These are phyloP conservation scores for Plantago elongata DNA, from an alignment of 257 asterid species.

Conservation along the genomic window DNA sequence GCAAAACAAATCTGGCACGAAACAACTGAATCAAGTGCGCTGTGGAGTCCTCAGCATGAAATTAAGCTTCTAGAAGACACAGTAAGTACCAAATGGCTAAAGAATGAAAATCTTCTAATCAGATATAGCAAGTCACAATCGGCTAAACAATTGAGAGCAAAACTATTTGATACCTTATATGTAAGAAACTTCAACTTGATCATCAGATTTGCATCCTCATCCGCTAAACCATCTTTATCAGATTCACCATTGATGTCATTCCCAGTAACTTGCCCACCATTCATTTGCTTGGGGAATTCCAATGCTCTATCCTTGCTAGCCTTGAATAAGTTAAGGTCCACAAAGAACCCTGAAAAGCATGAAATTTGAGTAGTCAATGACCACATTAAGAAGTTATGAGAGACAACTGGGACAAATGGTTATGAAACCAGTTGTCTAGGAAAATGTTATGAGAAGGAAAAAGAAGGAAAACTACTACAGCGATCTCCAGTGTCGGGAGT, in stretches of 20 bases:
- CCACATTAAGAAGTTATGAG: no score
- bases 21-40: constrained; percentile 7
- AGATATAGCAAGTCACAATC: neutral
- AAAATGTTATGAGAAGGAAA: no score
- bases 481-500: no score
- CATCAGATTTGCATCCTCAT: constrained; percentile 99
- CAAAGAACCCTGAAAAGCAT: constrained; percentile 64
- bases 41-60: neutral
- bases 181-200: constrained; percentile 93
- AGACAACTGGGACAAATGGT: no score
- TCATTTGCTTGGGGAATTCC: constrained; percentile 34
- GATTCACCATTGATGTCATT: constrained; percentile 31
- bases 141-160: constrained; percentile 12
- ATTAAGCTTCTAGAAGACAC: constrained; percentile 1
- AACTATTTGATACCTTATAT: constrained; percentile 59
- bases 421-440: no score
- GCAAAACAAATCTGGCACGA: neutral
- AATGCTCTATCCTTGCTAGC: constrained; percentile 42
- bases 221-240: constrained; percentile 58
- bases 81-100: neutral
- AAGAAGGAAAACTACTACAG: no score
- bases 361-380: neutral
- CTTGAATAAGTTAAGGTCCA: constrained; percentile 84
- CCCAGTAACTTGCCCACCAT: constrained; percentile 29
- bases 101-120: constrained; percentile 10